These are phyloP conservation scores for Lentinula boryana DNA, from an alignment of 768 basidiomycete genomes.

Conservation along the genomic window DNA sequence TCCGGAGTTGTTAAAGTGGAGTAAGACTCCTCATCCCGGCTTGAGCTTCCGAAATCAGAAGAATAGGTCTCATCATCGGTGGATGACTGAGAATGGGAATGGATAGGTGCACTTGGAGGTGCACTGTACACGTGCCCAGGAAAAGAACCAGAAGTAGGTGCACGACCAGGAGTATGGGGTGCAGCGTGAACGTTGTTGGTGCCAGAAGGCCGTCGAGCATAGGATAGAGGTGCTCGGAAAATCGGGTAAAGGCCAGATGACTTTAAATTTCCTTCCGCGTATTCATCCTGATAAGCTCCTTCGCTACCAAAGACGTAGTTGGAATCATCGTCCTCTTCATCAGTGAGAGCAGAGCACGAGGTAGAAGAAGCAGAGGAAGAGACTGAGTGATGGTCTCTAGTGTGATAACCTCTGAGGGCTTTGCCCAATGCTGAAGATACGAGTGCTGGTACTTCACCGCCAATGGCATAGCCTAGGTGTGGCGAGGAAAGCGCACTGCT, in stretches of 20 bases:
- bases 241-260: slow-evolving; percentile 26
- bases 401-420: slow-evolving; percentile 40
- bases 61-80: slow-evolving; percentile 41
- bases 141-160: slow-evolving; percentile 41
- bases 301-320: slow-evolving; percentile 26
- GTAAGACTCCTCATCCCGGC: slow-evolving; percentile 4
- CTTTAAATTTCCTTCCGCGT: slow-evolving; percentile 37
- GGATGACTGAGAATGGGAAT: slow-evolving; percentile 25
- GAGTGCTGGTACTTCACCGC: slow-evolving; percentile 61
- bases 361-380: slow-evolving; percentile 62
- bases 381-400: slow-evolving; percentile 44
- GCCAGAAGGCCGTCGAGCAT: slow-evolving; percentile 64
- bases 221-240: slow-evolving; percentile 42
- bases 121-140: slow-evolving; percentile 29
- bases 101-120: slow-evolving; percentile 37
- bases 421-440: slow-evolving; percentile 61
- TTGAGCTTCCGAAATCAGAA: slow-evolving; percentile 25
- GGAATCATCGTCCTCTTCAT: slow-evolving; percentile 55
- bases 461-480: slow-evolving; percentile 42
- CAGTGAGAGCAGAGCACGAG: slow-evolving; percentile 59
- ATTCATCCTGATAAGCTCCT: slow-evolving; percentile 28
- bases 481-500: slow-evolving; percentile 71
- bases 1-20: slow-evolving; percentile 15
- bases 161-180: slow-evolving; percentile 43
- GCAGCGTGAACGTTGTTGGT: slow-evolving; percentile 64